Evolutionary conservation across 169 alveolate genomes (phyloP), one percentile per base, ranked within the genome.

Genomic region (Babesia ovis): DNA sequence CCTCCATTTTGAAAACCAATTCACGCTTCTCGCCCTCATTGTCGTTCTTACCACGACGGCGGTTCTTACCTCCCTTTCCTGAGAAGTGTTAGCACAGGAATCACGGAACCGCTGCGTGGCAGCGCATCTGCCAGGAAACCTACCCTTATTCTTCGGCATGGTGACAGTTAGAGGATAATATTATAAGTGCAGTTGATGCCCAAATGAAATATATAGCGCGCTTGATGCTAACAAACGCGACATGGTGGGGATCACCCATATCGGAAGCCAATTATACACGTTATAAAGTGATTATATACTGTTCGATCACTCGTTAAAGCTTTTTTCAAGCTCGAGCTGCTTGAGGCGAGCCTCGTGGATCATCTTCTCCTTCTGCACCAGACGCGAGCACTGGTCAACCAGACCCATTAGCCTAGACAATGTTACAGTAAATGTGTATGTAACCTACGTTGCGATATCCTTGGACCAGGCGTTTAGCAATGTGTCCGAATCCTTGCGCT

Each of bases 41-140:
- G 72, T 93, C 97, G 83, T 96, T 96, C 92, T 97, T 97, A 41
- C 98, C 99, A 80, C 98, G 91, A 77, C 98, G 93, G 72, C 98
- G 94, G 90, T 95, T 97, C 85, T 97, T 97, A 23, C 99, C 99
- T 67, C 99, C 99, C 94, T 96, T 96, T 35, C 99, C 99, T 86
- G 42, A 22, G 25, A 35, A 50, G 34, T 35, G 54, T 69, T 56
- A 68, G 43, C 3, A 23, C 50, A 12, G 41, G 48, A 29, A 68
- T 37, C 64, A 53, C 46, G 22, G 16, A 60, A 18, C 11, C 57
- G 23, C 70, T 25, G 56, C 11, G 29, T 14, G 2, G 5, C 34
- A 16, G 1, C 14, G 22, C 5, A 27, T 9, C 55, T 14, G 16
- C 37, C 23, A 34, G 53, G 5, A 1, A 29, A 46, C 76, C 37